Percentiles rank a stretch among this genome's conserved stretches.
Evolutionary conservation across 1,284 basidiomycete genomes (phyloP).

Genomic region (Sanguinoderma infundibulare): DNA sequence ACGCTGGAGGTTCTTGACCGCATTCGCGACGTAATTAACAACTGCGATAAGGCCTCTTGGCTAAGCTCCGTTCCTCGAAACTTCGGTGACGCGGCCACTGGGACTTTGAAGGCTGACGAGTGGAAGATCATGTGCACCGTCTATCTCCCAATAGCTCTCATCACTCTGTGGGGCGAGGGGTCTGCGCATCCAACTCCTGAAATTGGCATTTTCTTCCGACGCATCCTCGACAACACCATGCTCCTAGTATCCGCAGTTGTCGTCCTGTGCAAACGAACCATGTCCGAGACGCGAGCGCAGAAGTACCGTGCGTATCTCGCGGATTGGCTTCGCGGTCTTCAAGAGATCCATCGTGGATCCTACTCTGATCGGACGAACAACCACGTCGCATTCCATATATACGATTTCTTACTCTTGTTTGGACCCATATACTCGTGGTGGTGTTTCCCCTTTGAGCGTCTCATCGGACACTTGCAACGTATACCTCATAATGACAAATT

Average conservation of each 20-base stretch:
- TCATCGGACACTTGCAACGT: conserved; percentile 31
- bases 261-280: conserved; percentile 1
- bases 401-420: conserved; percentile 38
- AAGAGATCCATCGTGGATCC: conserved; percentile 26
- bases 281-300: conserved; percentile 3
- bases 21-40: conserved; percentile 25
- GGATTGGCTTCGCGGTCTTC: conserved; percentile 29
- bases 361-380: conserved; percentile 19
- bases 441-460: conserved; percentile 40
- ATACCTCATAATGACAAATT: conserved; percentile 8
- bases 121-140: conserved; percentile 38
- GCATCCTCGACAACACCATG: conserved; percentile 35
- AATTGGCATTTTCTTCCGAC: not conserved
- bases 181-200: not conserved
- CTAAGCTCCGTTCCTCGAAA: conserved; percentile 37
- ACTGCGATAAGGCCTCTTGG: conserved; percentile 37
- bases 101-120: conserved; percentile 42
- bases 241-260: conserved; percentile 29
- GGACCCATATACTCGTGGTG: conserved; percentile 41
- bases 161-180: conserved; percentile 31
- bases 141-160: conserved; percentile 37
- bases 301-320: conserved; percentile 23
- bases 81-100: conserved; percentile 35
- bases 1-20: conserved; percentile 4
- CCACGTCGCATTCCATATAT: conserved; percentile 37